Percentiles rank a stretch among this genome's conserved stretches.
Evolutionary conservation across 169 alveolate genomes (phyloP).

Genomic region (Plasmodium gallinaceum): DNA sequence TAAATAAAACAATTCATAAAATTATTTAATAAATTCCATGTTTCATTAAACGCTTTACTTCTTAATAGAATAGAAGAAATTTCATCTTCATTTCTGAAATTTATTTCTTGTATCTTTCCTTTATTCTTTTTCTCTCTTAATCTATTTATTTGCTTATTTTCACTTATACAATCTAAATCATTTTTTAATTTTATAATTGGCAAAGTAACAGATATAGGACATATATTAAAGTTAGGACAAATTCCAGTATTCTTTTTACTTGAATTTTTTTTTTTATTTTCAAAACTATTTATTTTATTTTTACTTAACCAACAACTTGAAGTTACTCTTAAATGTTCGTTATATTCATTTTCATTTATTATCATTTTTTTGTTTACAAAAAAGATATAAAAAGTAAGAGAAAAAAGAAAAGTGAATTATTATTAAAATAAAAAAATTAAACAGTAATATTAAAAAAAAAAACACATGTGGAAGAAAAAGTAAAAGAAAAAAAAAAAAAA

Average conservation of each 20-base stretch:
- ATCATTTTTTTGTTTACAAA: not conserved
- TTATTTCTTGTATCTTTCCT: not conserved
- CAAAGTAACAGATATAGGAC: conserved; percentile 24
- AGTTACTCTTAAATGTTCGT: conserved; percentile 36
- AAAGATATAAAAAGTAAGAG: not conserved
- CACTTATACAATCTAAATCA: conserved; percentile 57
- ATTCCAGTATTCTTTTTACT: not conserved
- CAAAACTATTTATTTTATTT: not conserved
- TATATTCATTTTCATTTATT: conserved; percentile 8
- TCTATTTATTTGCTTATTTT: conserved; percentile 53
- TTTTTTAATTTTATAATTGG: conserved; percentile 56
- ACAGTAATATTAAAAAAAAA: not conserved
- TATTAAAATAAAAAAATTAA: not conserved
- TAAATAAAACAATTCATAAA: conserved; percentile 66
- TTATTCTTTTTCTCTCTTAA: conserved; percentile 15
- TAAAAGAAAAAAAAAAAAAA: not conserved
- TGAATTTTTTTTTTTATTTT: not conserved
- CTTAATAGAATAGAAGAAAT: conserved; percentile 27
- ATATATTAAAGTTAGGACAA: conserved; percentile 29
- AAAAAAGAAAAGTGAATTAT: not conserved
- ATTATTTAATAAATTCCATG: conserved; percentile 31
- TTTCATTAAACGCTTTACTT: conserved; percentile 64
- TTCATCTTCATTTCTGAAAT: conserved; percentile 43
- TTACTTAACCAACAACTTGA: conserved; percentile 54
- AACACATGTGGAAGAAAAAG: not conserved